Evolutionary conservation across 1,284 basidiomycete genomes (phyloP).

Genomic region (Bjerkandera adusta): DNA sequence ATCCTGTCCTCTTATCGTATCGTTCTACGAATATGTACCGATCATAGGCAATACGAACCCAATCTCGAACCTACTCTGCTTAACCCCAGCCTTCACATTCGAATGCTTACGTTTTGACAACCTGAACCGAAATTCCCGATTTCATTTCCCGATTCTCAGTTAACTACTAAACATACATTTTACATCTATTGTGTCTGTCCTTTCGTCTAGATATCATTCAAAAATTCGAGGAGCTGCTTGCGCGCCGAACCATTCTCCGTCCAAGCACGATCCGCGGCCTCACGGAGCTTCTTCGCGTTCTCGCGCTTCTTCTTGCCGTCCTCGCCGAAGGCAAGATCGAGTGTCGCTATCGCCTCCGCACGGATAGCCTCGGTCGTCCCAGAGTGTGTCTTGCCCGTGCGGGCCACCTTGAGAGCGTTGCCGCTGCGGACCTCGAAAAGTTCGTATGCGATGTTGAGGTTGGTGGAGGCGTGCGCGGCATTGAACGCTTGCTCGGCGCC

Average conservation of each 20-base stretch:
- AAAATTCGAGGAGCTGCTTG: neutral
- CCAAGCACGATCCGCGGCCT: conserved; percentile 9
- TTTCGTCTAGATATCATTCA: neutral
- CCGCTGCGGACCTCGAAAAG: conserved; percentile 25
- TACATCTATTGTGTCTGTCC: neutral
- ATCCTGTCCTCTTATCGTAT: no score
- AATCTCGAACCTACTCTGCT: no score
- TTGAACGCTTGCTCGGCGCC: conserved; percentile 19
- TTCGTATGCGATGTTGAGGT: conserved; percentile 24
- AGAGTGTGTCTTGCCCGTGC: conserved; percentile 13
- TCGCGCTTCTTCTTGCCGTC: conserved; percentile 20
- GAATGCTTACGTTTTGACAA: no score
- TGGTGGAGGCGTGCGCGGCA: conserved; percentile 14
- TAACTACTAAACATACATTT: no score
- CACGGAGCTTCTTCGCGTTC: conserved; percentile 11
- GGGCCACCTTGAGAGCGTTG: conserved; percentile 19
- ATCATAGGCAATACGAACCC: no score
- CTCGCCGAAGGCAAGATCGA: conserved; percentile 19
- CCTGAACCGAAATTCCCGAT: no score
- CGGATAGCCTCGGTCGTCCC: conserved; percentile 18
- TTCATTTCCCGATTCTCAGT: no score
- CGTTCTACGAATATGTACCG: no score
- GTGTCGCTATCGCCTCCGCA: conserved; percentile 16
- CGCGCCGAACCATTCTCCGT: conserved; percentile 5
- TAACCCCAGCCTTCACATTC: no score